Evolutionary conservation across 1,139 yeast genomes (phyloP).

Genomic region (Blastobotrys illinoisensis): DNA sequence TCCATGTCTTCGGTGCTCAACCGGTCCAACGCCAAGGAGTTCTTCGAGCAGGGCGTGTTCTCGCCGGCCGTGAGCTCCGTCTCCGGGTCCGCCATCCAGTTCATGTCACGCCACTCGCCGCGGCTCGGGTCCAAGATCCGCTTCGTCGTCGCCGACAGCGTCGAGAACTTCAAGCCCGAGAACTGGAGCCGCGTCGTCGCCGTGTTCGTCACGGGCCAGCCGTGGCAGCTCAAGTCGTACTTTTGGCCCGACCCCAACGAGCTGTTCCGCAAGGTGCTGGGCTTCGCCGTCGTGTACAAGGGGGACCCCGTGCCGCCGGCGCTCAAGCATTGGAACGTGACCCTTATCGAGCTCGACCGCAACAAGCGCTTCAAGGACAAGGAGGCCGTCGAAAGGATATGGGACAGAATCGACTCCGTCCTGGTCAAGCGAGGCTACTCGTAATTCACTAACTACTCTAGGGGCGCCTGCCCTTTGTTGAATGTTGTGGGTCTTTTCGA

Average conservation of each 20-base stretch:
- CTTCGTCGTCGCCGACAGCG: slow-evolving; percentile 79
- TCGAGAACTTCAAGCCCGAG: slow-evolving; percentile 88
- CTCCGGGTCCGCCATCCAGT: slow-evolving; percentile 40
- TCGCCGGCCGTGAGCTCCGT: slow-evolving; percentile 47
- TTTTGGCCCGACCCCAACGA: slow-evolving; percentile 75
- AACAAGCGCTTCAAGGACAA: slow-evolving; percentile 82
- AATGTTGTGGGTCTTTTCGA: no score
- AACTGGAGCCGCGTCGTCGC: slow-evolving; percentile 95
- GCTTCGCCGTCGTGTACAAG: slow-evolving; percentile 68
- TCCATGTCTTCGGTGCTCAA: slow-evolving; percentile 88
- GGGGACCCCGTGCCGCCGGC: slow-evolving; percentile 77
- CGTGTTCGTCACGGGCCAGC: slow-evolving; percentile 92
- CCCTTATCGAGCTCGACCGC: slow-evolving; percentile 70
- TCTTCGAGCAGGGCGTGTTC: slow-evolving; percentile 72
- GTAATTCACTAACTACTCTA: not conserved
- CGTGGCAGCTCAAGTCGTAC: slow-evolving; percentile 92
- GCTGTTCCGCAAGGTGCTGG: slow-evolving; percentile 78
- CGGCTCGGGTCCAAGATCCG: slow-evolving; percentile 53
- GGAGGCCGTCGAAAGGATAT: slow-evolving; percentile 76
- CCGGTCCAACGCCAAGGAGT: slow-evolving; percentile 73
- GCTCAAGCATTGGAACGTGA: slow-evolving; percentile 84
- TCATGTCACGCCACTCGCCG: slow-evolving; percentile 52
- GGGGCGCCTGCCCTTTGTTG: no score
- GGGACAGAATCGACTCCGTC: slow-evolving; percentile 50
- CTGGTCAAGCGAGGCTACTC: slow-evolving; percentile 9